phyloP scores from a whole-genome alignment of 2,329 filamentous ascomycete species.

The Gnomoniopsis smithogilvyi region DNA sequence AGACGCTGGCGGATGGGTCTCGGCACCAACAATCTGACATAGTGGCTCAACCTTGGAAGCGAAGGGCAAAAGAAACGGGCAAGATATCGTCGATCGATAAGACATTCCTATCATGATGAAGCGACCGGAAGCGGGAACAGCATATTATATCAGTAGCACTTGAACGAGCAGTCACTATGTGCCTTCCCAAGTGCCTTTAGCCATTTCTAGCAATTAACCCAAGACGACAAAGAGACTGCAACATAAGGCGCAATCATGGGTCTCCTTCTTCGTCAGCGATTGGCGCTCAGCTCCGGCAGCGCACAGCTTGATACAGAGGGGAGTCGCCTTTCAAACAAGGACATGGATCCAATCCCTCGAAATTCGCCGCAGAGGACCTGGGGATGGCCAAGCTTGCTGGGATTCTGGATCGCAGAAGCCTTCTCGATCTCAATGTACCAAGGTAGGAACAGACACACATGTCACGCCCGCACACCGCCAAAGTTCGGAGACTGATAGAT shows the following conservation, averaged over 20 bases:
- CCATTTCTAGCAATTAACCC: neutral
- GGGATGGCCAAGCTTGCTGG: slow-evolving; percentile 9
- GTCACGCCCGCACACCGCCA: neutral
- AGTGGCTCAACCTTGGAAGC: neutral
- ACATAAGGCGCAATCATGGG: neutral
- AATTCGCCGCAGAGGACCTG: slow-evolving; percentile 6
- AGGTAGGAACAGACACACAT: neutral
- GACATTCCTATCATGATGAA: no score
- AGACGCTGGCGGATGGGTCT: neutral
- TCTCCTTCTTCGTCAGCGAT: neutral
- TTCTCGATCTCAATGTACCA: slow-evolving; percentile 13
- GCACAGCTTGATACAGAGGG: neutral
- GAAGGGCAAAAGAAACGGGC: neutral
- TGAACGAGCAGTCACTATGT: no score
- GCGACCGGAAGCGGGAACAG: neutral
- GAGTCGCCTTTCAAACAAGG: neutral
- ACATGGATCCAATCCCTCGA: slow-evolving; percentile 5
- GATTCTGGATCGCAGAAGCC: slow-evolving; percentile 9
- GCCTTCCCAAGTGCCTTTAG: no score
- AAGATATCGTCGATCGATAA: neutral
- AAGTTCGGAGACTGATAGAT: neutral
- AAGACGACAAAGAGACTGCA: neutral
- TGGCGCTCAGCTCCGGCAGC: slow-evolving; percentile 6
- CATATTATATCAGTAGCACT: neutral
- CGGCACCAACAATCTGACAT: neutral